These are phyloP conservation scores for Xylaria acuta DNA, from an alignment of 495 filamentous ascomycete species.

Conservation along the genomic window DNA sequence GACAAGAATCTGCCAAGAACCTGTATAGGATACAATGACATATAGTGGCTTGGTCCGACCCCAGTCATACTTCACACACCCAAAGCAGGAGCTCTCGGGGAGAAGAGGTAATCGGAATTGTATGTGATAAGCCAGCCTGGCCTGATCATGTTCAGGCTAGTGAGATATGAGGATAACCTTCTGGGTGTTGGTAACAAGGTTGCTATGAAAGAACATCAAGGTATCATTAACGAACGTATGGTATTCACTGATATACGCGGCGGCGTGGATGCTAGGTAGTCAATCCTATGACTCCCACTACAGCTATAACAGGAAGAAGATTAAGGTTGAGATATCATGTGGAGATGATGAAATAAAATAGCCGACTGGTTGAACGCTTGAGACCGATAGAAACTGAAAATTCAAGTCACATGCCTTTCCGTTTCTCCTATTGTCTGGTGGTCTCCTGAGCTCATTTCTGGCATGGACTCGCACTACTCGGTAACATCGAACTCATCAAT, in stretches of 20 bases:
- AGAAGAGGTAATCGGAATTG: no score
- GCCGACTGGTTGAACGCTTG: neutral
- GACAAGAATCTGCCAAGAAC: conserved; percentile 12
- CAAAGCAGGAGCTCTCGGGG: neutral
- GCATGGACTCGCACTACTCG: conserved; percentile 41
- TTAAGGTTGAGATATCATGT: neutral
- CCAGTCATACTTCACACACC: neutral
- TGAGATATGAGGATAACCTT: neutral
- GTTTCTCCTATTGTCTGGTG: neutral
- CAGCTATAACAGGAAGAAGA: neutral
- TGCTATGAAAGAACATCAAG: neutral
- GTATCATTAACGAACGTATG: neutral
- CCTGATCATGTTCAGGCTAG: neutral
- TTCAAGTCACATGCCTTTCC: neutral
- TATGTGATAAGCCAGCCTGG: neutral
- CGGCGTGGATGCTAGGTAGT: neutral
- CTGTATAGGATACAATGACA: conserved; percentile 39
- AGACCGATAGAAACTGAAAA: neutral
- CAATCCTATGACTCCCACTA: neutral
- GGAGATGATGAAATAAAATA: neutral
- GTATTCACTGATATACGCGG: neutral
- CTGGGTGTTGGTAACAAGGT: neutral
- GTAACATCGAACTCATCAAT: conserved; percentile 57
- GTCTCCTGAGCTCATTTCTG: no score
- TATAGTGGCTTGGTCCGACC: neutral